Evolutionary conservation across 78 protist genomes (phyloP).

Genomic region (Dictyostelium brefeldianum): DNA sequence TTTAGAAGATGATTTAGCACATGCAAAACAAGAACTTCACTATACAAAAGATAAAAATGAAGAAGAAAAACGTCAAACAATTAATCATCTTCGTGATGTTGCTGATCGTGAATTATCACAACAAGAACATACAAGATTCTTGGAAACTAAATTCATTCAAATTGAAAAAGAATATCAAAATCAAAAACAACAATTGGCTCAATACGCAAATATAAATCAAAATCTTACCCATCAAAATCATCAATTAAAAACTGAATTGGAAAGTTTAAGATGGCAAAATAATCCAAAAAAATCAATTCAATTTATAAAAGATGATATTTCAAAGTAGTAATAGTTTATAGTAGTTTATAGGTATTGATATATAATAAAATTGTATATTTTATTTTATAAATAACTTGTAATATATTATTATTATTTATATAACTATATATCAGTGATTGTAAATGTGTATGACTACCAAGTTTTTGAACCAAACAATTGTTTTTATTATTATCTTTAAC

Average conservation of each 20-base stretch:
- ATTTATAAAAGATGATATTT: conserved; percentile 6
- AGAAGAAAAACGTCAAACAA: conserved; percentile 35
- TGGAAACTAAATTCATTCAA: background rate
- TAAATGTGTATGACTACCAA: no score
- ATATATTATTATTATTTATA: no score
- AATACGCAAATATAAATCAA: background rate
- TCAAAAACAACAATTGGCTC: background rate
- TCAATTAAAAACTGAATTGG: conserved; percentile 7
- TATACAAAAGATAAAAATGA: conserved; percentile 32
- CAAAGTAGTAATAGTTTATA: no score
- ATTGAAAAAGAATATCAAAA: conserved; percentile 7
- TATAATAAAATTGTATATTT: no score
- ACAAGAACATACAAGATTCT: background rate
- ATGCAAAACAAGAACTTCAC: conserved; percentile 53
- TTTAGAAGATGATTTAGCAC: conserved; percentile 74
- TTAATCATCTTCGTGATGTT: conserved; percentile 41
- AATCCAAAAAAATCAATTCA: conserved; percentile 66
- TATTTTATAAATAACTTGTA: no score
- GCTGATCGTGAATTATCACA: conserved; percentile 41
- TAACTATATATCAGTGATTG: no score
- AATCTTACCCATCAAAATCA: background rate
- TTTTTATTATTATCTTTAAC: no score
- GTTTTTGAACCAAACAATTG: no score
- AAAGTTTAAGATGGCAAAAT: conserved; percentile 36
- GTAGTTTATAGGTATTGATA: no score